Base-by-base conservation (phyloP, 192 early-diverging fungal genomes). In the Rhizophagus sp. region DNA sequence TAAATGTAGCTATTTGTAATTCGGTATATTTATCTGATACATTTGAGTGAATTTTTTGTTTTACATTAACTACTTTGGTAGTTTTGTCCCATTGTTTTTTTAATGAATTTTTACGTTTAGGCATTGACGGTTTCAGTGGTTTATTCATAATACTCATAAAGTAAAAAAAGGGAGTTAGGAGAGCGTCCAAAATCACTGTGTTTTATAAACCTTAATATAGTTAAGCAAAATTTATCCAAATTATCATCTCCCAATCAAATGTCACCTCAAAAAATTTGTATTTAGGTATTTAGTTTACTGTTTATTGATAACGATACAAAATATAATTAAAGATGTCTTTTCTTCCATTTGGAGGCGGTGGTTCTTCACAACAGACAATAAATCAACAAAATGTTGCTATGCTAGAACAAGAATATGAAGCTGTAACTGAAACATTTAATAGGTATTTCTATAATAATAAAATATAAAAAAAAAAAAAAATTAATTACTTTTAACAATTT, bases 381-480 rank as follows among this genome's bases (percentile, higher is more conserved):
- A 91, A 90, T 76, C 87, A 87, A 69, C 88, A 89, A 83, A 90
- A 90, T 81, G 87, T 92, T 83, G 89, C 89, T 70, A 88, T 92
- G 82, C 92, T 92, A 74, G 94, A 95, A 85, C 92, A 93, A 82
- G 94, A 95, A 76, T 89, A 94, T 79, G 94, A 95, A 82, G 93
- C 93, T 90, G 88, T 94, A 36, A 92, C 93, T 4, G 93, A 94
- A 62, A 87, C 94, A 85, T 94, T 93, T 86, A 89, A 92, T 80
- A 89, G 91, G 89, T 91, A 89, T 76, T 64, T 22, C 12, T 30
- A 30, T 30, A 30, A 30, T 30, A 30, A 30, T 30, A 30, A 30
- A 30, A 30, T 30, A 30, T 30, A 30, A 30, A 30, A 30, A 30
- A 30, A 30, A 30, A 30, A 1, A 30, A 30, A 30, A 30, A 1